Base-by-base conservation (phyloP, 306 rosid genomes). In the Castanospermum australe region DNA sequence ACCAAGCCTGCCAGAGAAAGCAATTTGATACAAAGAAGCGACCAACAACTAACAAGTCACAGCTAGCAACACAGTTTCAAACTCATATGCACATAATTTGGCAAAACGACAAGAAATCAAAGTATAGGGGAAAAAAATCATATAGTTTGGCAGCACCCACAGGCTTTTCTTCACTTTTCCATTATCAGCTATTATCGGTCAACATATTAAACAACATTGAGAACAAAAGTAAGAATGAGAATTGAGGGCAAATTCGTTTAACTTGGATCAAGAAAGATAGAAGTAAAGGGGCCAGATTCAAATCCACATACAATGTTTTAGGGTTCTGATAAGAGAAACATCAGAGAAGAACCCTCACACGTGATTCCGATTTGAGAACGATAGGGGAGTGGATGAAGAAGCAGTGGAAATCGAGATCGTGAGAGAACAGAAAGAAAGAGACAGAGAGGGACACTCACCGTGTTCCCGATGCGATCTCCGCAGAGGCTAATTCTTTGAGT, bases 1-100 rank as follows among this genome's bases (percentile, higher is more conserved):
- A 77, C 84, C 81, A 83, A 74, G 74, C 83, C 94, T 82, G 92
- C 73, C 41, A 80, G 15, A 68, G 0, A 36, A 35, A 55, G 28
- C 59, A 64, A 77, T 25, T 36, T 3, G 35, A 60, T 41, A 11
- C 28, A 42, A 6, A 54, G 54, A 76, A 76, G 59, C 50, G 76
- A 57, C 74, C 7, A 57, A 64, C 50, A n/a, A n/a, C n/a, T n/a
- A n/a, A n/a, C n/a, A n/a, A n/a, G n/a, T n/a, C n/a, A n/a, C n/a
- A n/a, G n/a, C n/a, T n/a, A n/a, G n/a, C n/a, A n/a, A n/a, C n/a
- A n/a, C 50, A 70, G 57, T 69, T 60, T n/a, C n/a, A n/a, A n/a
- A n/a, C n/a, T n/a, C n/a, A n/a, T n/a, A n/a, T n/a, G n/a, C n/a
- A n/a, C n/a, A n/a, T n/a, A n/a, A n/a, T n/a, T n/a, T n/a, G n/a